A percentile compares a stretch with the other conserved stretches of the same genome.
phyloP scores from a whole-genome alignment of 2,329 filamentous ascomycete genomes.

The Trichoderma semiorbis region DNA sequence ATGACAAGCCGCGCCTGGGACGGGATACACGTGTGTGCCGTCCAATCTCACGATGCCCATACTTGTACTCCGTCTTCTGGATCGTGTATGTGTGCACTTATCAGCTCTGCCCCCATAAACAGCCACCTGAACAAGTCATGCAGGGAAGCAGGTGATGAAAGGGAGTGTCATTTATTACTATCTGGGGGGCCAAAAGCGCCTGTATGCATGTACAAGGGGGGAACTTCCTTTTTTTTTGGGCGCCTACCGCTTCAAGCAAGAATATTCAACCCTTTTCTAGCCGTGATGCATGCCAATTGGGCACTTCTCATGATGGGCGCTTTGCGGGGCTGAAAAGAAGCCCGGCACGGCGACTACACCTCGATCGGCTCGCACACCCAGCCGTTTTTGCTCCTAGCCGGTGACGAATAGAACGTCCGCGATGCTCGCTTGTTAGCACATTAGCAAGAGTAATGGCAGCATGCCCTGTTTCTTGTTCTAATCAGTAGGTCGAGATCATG shows the following conservation, averaged over 20 bases:
- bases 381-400: not conserved
- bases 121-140: constrained; percentile 4
- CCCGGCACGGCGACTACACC: not conserved
- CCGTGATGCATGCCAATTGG: not conserved
- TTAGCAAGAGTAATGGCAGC: not conserved
- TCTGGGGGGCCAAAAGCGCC: not conserved
- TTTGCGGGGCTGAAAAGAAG: not conserved
- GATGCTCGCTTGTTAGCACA: not conserved
- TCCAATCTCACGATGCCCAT: not conserved
- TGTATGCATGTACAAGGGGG: constrained; percentile 10
- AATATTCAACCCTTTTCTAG: not conserved
- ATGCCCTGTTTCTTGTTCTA: not conserved
- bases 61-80: not conserved
- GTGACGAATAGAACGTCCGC: not conserved
- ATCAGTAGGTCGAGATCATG: not conserved
- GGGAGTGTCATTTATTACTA: not conserved
- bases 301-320: not conserved
- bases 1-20: not conserved
- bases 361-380: not conserved
- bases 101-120: not conserved
- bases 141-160: constrained; percentile 9
- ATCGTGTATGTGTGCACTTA: not conserved
- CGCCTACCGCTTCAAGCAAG: constrained; percentile 9
- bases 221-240: not conserved
- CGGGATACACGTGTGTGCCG: not conserved